Evolutionary conservation across 108 stramenopile species (phyloP).

Genomic region (Skeletonema menzelii): DNA sequence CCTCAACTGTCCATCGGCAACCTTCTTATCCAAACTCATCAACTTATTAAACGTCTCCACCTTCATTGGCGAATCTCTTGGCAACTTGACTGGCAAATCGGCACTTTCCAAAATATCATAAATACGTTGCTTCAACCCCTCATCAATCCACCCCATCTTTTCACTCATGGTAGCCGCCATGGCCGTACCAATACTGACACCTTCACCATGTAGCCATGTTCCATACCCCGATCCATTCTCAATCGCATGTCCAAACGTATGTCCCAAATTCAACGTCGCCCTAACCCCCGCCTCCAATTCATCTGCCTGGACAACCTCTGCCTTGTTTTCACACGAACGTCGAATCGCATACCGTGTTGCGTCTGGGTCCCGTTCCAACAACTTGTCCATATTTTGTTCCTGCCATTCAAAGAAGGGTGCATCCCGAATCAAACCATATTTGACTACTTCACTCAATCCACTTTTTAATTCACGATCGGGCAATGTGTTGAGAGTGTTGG

Average conservation of each 20-base stretch:
- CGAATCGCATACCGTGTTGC: constrained; percentile 85
- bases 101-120: constrained; percentile 68
- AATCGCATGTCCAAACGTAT: constrained; percentile 99
- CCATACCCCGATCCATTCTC: constrained; percentile 96
- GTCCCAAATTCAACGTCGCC: constrained; percentile 97
- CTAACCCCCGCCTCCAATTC: constrained; percentile 93
- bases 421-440: constrained; percentile 94
- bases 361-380: constrained; percentile 76
- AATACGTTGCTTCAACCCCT: constrained; percentile 58
- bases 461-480: constrained; percentile 94
- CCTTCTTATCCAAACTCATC: constrained; percentile 94
- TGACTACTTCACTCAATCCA: constrained; percentile 94
- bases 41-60: constrained; percentile 70
- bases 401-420: constrained; percentile 93
- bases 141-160: constrained; percentile 87
- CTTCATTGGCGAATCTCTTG: constrained; percentile 81
- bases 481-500: constrained; percentile 78
- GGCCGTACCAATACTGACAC: constrained; percentile 93
- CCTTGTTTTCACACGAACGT: constrained; percentile 94
- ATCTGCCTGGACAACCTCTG: constrained; percentile 94
- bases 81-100: constrained; percentile 73
- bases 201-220: constrained; percentile 95
- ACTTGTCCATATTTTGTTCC: constrained; percentile 81
- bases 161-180: constrained; percentile 95
- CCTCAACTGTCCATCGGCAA: constrained; percentile 85